Base-by-base conservation (phyloP, 2,329 filamentous ascomycete genomes). In the Aureobasidium sp. region DNA sequence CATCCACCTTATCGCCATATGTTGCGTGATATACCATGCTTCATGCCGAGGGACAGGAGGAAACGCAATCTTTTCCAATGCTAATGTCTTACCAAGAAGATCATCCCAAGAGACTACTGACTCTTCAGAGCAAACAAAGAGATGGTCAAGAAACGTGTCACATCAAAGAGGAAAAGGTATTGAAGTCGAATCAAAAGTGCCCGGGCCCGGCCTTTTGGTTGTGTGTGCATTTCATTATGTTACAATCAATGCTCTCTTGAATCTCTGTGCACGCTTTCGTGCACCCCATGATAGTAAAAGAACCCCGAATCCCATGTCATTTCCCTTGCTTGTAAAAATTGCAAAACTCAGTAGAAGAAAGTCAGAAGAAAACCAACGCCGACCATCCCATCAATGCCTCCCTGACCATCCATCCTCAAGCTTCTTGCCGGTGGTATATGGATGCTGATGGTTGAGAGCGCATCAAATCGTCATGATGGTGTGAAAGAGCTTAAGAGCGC, bases 401-500 rank as follows among this genome's bases (percentile, higher is more conserved):
- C 27, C 37, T 25, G 25, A 53, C 24, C 40, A 51, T 55, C 47
- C 53, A 54, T 56, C 55, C 21, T 41, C 44, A 47, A 27, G 35
- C 53, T 47, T 54, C 35, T 39, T 30, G 37, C 42, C 55, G 55
- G 17, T 39, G 51, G 49, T 53, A 51, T 51, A 35, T 45, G 55
- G n/a, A 48, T 53, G 52, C 34, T 32, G 40, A 44, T 51, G 49
- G 44, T 34, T 14, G 41, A 32, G 38, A 42, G 53, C 17, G 48
- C 55, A 48, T 37, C 30, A 42, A 40, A 55, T 60, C 56, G 58
- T 60, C 49, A 34, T 57, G 55, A 59, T 60, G 58, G 55, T 56
- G 55, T 55, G 52, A 12, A 56, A 55, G 59, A 49, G 41, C 61
- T 63, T 76, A 77, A 70, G 74, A 75, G 59, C 74, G 74, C 73